Percentiles rank a stretch among this genome's conserved stretches.
These are phyloP conservation scores for Ganoderma lucidum DNA, from an alignment of 1,284 basidiomycete species.

Conservation along the genomic window DNA sequence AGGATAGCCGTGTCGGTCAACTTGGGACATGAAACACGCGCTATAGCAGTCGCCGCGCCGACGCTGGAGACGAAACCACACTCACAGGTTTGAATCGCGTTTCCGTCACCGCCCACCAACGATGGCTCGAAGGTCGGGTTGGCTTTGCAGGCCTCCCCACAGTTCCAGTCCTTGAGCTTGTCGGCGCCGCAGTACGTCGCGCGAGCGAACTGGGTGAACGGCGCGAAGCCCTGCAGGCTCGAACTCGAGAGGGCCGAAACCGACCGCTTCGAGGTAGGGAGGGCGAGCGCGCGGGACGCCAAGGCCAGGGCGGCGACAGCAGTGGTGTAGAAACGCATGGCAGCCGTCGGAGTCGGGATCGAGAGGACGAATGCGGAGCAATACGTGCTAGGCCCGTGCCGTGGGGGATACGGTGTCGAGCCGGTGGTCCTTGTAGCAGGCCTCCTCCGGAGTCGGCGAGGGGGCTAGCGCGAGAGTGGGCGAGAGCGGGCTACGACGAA, in stretches of 20 bases:
- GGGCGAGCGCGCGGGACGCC: constrained; percentile 21
- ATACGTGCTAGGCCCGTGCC: not conserved
- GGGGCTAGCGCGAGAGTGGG: not conserved
- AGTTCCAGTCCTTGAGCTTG: constrained; percentile 51
- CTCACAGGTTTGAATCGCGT: constrained; percentile 51
- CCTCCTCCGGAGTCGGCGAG: not conserved
- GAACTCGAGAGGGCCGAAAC: constrained; percentile 44
- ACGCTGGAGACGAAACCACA: constrained; percentile 23
- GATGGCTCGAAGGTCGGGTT: constrained; percentile 53
- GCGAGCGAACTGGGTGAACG: constrained; percentile 58
- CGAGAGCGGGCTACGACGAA: not conserved
- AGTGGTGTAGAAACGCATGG: constrained; percentile 26
- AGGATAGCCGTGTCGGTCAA: not conserved
- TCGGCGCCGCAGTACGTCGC: constrained; percentile 57
- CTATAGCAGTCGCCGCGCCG: not conserved
- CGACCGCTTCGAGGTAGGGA: constrained; percentile 23
- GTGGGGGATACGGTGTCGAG: too few species aligned
- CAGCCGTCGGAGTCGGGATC: not conserved
- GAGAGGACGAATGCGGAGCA: not conserved
- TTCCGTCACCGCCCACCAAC: constrained; percentile 56
- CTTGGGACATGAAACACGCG: not conserved
- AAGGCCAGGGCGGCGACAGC: constrained; percentile 15
- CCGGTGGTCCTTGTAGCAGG: constrained; percentile 2
- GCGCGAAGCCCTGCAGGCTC: constrained; percentile 48
- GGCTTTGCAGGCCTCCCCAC: constrained; percentile 54